Percentiles rank a stretch among this genome's conserved stretches.
phyloP scores from a whole-genome alignment of 805 yeast species.

The Ogataea ramenticola region DNA sequence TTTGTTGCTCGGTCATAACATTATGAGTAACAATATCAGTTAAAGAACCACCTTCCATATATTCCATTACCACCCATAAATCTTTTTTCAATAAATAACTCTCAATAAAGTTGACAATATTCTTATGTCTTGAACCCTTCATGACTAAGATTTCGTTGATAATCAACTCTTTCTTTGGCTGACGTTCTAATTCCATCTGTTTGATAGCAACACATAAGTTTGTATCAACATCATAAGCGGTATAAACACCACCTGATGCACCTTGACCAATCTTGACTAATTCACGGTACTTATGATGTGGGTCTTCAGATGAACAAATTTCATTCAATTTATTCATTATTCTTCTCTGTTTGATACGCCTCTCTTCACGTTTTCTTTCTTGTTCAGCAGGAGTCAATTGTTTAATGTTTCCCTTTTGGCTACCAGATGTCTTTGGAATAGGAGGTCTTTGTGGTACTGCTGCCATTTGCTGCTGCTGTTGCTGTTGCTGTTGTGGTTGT shows the following conservation, averaged over 20 bases:
- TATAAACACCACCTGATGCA: conserved; percentile 95
- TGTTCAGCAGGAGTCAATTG: conserved; percentile 44
- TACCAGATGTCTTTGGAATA: conserved; percentile 20
- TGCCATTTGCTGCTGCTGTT: conserved; percentile 7
- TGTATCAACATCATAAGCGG: conserved; percentile 61
- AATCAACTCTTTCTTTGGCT: conserved; percentile 91
- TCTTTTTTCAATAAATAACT: conserved; percentile 71
- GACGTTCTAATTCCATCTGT: conserved; percentile 91
- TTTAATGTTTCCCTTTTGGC: conserved; percentile 12
- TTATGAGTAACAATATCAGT: conserved; percentile 92
- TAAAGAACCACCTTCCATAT: conserved; percentile 96
- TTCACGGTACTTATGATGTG: conserved; percentile 58
- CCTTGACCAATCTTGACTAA: conserved; percentile 93
- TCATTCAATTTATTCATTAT: conserved; percentile 62
- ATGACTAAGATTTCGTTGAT: conserved; percentile 93
- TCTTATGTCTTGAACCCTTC: conserved; percentile 85
- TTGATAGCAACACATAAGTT: conserved; percentile 79
- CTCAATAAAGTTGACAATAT: conserved; percentile 91
- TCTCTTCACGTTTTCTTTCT: conserved; percentile 74
- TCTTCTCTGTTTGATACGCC: conserved; percentile 52
- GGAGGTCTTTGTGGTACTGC: conserved; percentile 16
- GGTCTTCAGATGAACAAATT: conserved; percentile 84
- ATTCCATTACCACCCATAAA: conserved; percentile 97
- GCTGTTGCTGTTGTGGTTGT: too few species aligned
- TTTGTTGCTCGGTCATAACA: conserved; percentile 86